A percentile compares a stretch with the other conserved stretches of the same genome.
phyloP scores from a whole-genome alignment of 148 eudicot species.

The Camellia sinensis region DNA sequence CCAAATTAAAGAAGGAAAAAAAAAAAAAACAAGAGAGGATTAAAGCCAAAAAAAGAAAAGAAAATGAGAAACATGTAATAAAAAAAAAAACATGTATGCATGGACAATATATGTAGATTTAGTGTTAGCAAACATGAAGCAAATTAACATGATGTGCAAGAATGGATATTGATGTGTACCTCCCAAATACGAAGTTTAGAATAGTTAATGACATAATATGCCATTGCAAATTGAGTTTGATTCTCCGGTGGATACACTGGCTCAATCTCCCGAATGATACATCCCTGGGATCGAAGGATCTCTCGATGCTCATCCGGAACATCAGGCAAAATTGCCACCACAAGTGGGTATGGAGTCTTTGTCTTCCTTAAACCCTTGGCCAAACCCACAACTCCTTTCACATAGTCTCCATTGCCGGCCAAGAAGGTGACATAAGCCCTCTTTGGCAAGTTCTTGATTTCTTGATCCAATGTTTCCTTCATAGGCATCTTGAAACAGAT shows the following conservation, averaged over 20 bases:
- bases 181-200: conserved; percentile 35
- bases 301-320: conserved; percentile 27
- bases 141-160: background rate
- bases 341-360: conserved; percentile 23
- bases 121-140: background rate
- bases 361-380: conserved; percentile 33
- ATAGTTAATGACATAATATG: conserved; percentile 32
- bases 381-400: conserved; percentile 34
- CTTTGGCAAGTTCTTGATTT: background rate
- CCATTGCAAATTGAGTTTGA: conserved; percentile 29
- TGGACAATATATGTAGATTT: background rate
- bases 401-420: conserved; percentile 33
- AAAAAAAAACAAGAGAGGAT: no score
- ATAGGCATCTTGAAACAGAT: background rate
- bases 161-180: background rate
- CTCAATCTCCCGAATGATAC: conserved; percentile 25
- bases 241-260: conserved; percentile 25
- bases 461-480: background rate
- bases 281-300: conserved; percentile 23
- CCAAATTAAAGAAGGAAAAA: no score
- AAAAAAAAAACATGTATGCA: no score
- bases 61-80: no score
- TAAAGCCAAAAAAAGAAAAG: no score
- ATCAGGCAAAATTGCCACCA: conserved; percentile 33
- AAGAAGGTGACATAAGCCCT: conserved; percentile 34